Conservation (phyloP, 345 rosid species). For the Pugionium dolabratum region DNA sequence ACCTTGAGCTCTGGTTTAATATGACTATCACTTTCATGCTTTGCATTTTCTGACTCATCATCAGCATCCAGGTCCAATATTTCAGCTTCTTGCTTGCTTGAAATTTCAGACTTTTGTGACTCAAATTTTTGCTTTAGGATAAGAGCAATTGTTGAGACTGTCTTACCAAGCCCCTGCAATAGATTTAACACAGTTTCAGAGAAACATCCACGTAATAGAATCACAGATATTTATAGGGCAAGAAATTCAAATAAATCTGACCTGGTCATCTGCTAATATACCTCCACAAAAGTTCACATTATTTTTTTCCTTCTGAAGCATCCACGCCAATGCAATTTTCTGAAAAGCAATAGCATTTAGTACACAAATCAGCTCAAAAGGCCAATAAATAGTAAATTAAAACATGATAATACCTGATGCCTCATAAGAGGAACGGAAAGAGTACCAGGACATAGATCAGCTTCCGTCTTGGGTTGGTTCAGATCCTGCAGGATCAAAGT, state of each 20-base stretch:
- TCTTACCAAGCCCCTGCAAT: constrained; percentile 96
- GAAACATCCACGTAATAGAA: constrained; percentile 45
- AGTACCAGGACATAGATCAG: constrained; percentile 64
- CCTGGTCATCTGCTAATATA: constrained; percentile 99
- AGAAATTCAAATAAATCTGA: constrained; percentile 31
- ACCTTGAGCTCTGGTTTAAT: constrained; percentile 28
- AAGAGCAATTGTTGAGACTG: constrained; percentile 90
- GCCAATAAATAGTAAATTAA: constrained; percentile 23
- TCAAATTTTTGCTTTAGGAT: constrained; percentile 70
- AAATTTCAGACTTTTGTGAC: constrained; percentile 56
- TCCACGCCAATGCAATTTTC: constrained; percentile 99
- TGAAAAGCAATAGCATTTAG: constrained; percentile 41
- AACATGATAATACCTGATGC: constrained; percentile 78
- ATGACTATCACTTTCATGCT: constrained; percentile 30
- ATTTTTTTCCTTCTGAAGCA: constrained; percentile 87
- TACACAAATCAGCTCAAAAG: constrained; percentile 24
- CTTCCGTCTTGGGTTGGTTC: constrained; percentile 79
- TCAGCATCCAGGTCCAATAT: constrained; percentile 84
- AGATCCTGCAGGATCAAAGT: constrained; percentile 57
- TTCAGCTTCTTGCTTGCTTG: constrained; percentile 55
- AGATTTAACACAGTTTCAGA: constrained; percentile 29
- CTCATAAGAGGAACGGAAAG: constrained; percentile 81
- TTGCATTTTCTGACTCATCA: constrained; percentile 49
- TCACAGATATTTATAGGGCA: constrained; percentile 16
- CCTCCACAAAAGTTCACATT: constrained; percentile 87